Base-by-base conservation (phyloP, 1,284 basidiomycete species). In the Apiotrichum sp. region DNA sequence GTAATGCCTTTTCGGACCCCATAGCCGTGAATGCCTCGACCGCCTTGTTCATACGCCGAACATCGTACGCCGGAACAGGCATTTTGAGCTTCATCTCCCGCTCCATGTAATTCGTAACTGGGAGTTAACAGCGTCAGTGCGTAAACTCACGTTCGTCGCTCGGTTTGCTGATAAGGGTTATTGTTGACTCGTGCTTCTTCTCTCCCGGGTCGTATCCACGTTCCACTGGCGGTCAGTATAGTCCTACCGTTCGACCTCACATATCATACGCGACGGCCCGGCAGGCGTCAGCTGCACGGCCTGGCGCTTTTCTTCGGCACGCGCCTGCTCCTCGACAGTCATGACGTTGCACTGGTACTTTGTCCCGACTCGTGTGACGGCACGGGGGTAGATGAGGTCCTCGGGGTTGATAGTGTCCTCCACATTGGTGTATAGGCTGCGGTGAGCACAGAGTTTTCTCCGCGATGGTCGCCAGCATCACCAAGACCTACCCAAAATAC, bases 331-430 rank as follows among this genome's bases (percentile, higher is more conserved):
- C 53, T 74, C 71, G 71, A 73, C 75, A 0, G 69, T 57, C 5
- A 69, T 66, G 11, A 76, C 72, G 45, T 65, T 80, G 7, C 85
- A 87, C 71, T 97, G 93, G 71, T 83, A 97, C 69, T 89, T 93
- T 50, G 85, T 81, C 4, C 93, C 93, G 31, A 90, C 81, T 14
- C 93, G 85, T 13, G 89, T 93, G 2, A 89, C 88, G 6, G 89
- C 85, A 48, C 90, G 86, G 55, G 93, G 92, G 74, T 93, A 97
- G 71, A 96, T 95, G 55, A 90, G 83, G 78, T 97, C 93, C 73
- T 97, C 89, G 39, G 89, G 84, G 80, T 96, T 88, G 52, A 93
- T 79, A n/a, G 89, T 89, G 75, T 93, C 90, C 72, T 91, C 88
- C 29, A 90, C 92, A 38, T 87, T 82, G 2, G 93, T 96, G 75